These are phyloP conservation scores for Diplocarpon rosae DNA, from an alignment of 2,329 filamentous ascomycete genomes.

Conservation along the genomic window DNA sequence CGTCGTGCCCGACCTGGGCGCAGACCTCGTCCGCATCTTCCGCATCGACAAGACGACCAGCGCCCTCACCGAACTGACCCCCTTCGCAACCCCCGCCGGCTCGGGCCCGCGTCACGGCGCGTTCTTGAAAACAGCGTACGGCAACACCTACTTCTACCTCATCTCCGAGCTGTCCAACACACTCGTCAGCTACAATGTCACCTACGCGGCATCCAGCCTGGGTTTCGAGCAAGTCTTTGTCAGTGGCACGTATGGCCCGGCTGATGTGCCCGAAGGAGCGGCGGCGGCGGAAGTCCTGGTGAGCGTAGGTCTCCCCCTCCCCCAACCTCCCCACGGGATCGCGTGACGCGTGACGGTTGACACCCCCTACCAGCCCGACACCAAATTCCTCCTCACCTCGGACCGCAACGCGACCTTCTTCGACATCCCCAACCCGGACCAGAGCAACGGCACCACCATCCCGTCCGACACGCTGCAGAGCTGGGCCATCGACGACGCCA, in stretches of 20 bases:
- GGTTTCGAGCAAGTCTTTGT: conserved; percentile 37
- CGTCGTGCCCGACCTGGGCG: conserved; percentile 41
- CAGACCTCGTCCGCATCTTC: conserved; percentile 39
- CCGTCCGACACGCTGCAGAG: conserved; percentile 54
- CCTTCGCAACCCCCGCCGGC: conserved; percentile 29
- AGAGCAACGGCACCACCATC: conserved; percentile 33
- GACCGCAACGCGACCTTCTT: conserved; percentile 54
- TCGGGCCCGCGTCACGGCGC: conserved; percentile 43
- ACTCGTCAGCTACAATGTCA: conserved; percentile 42
- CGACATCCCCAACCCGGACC: conserved; percentile 36
- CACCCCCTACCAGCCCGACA: conserved; percentile 34
- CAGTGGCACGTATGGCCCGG: conserved; percentile 36
- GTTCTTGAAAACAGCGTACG: conserved; percentile 29
- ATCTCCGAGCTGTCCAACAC: conserved; percentile 37
- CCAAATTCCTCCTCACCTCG: conserved; percentile 53
- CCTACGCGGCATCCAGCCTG: conserved; percentile 36
- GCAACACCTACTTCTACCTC: conserved; percentile 30
- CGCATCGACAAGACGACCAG: conserved; percentile 24
- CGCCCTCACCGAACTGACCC: conserved; percentile 29
- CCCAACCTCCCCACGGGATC: neutral
- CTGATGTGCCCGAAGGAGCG: conserved; percentile 32
- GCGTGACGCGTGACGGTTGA: neutral
- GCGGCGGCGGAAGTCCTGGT: conserved; percentile 45
- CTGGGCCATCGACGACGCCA: conserved; percentile 42
- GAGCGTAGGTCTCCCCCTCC: conserved; percentile 38